Base-by-base conservation (phyloP, 345 rosid genomes). In the Salix caprea region DNA sequence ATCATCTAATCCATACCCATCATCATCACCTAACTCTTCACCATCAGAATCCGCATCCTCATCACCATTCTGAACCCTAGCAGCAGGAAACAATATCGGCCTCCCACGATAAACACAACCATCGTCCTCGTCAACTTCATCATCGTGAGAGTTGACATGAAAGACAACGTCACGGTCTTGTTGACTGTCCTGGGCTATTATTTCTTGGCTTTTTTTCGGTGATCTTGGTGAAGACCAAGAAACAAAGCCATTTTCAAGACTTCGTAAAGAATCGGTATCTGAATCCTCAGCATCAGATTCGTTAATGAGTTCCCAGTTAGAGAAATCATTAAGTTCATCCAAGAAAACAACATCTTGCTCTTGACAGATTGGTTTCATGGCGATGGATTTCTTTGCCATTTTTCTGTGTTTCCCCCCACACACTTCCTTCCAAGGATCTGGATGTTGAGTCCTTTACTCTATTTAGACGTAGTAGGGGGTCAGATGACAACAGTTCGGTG, bases 261-360 rank as follows among this genome's bases (percentile, higher is more conserved):
- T 77, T 3, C 39, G 71, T 5, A 81, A 4, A 32, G 77, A 81
- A 34, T 81, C 84, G 15, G 72, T 65, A 24, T 82, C 88, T 0
- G 81, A 68, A 15, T 78, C 61, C n/a, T 56, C 85, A 7, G 84
- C 81, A 65, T 85, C 86, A 9, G 83, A 81, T 36, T 50, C 62
- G 68, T 81, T 74, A 24, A 87, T 42, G 69, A 87, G 73, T 80
- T 87, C 89, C 89, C 89, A 87, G 71, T 67, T 69, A 1, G 84
- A 80, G 7, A 77, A 61, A 70, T 78, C 85, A 30, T 21, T 68
- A 3, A 19, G 75, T 67, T 69, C 78, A 64, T 67, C 36, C 36
- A 77, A 36, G 60, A 81, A 70, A 21, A 58, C 79, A 21, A 54
- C 46, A 14, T 72, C 81, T 5, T 61, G 67, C 19, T 24, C 11